These are phyloP conservation scores for Zygoascus sp. DNA, from an alignment of 1,139 yeast genomes.

Conservation along the genomic window DNA sequence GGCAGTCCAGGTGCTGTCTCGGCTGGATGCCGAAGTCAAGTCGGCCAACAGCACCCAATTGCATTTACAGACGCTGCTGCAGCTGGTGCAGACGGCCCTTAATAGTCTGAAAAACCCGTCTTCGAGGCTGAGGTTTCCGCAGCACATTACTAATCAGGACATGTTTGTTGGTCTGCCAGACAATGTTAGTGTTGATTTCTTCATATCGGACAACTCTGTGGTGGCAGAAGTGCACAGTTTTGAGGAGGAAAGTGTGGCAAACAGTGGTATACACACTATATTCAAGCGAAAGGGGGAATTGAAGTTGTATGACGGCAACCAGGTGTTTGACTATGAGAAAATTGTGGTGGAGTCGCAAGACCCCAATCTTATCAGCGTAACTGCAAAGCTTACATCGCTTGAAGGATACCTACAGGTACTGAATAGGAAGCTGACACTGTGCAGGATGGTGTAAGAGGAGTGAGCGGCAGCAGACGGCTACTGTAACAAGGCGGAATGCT, in stretches of 20 bases:
- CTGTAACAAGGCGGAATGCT: background rate
- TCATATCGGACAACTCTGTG: slow-evolving; percentile 26
- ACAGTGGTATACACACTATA: slow-evolving; percentile 12
- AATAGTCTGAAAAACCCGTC: slow-evolving; percentile 22
- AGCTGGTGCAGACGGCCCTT: slow-evolving; percentile 23
- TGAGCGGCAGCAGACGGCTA: background rate
- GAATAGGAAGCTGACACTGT: slow-evolving; percentile 26
- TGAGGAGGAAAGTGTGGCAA: slow-evolving; percentile 16
- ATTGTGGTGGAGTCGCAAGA: slow-evolving; percentile 43
- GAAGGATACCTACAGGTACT: slow-evolving; percentile 26
- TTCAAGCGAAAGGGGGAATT: slow-evolving; percentile 13
- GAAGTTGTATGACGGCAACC: slow-evolving; percentile 33
- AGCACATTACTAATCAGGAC: slow-evolving; percentile 17
- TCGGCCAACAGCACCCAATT: slow-evolving; percentile 9
- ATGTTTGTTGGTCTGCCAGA: slow-evolving; percentile 17
- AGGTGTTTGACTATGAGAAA: slow-evolving; percentile 42
- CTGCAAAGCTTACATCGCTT: slow-evolving; percentile 37
- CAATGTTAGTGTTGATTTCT: slow-evolving; percentile 27
- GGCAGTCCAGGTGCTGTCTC: slow-evolving; percentile 21
- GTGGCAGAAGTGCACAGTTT: slow-evolving; percentile 29
- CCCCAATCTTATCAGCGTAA: slow-evolving; percentile 42
- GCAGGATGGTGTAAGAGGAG: slow-evolving; percentile 8
- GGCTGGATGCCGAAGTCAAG: slow-evolving; percentile 8
- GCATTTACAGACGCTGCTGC: slow-evolving; percentile 16
- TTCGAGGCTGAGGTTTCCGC: slow-evolving; percentile 21